Percentiles rank a stretch among this genome's conserved stretches.
These are phyloP conservation scores for Eutrema yunnanense DNA, from an alignment of 345 rosid genomes.

Conservation along the genomic window DNA sequence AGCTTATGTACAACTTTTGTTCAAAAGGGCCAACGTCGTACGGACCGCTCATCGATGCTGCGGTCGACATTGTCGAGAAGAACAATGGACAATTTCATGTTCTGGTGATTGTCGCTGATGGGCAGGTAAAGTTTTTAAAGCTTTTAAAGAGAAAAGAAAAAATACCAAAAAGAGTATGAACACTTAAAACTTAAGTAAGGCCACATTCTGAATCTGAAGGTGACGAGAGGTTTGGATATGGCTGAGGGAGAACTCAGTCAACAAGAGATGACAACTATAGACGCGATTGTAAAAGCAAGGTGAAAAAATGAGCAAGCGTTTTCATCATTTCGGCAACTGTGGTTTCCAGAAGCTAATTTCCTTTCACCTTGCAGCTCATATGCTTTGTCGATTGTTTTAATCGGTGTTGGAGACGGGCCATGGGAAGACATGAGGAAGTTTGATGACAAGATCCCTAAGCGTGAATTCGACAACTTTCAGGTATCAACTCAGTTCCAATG, in stretches of 20 bases:
- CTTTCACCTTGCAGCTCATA: constrained; percentile 33
- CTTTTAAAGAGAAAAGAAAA: neutral
- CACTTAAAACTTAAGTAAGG: neutral
- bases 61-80: constrained; percentile 59
- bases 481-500: constrained; percentile 14
- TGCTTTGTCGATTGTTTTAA: constrained; percentile 62
- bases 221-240: constrained; percentile 49
- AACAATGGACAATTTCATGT: constrained; percentile 74
- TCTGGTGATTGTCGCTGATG: constrained; percentile 68
- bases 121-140: constrained; percentile 48
- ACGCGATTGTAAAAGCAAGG: constrained; percentile 63
- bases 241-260: constrained; percentile 40
- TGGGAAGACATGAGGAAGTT: constrained; percentile 80
- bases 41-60: constrained; percentile 64
- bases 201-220: constrained; percentile 34
- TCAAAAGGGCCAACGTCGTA: constrained; percentile 73
- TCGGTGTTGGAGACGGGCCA: constrained; percentile 85
- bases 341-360: neutral
- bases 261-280: constrained; percentile 56
- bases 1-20: neutral
- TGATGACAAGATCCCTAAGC: constrained; percentile 67
- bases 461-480: constrained; percentile 76
- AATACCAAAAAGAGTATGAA: neutral
- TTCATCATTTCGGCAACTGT: neutral
- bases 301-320: neutral